Percentiles rank a stretch among this genome's conserved stretches.
These are phyloP conservation scores for Suhomyces chickasaworum DNA, from an alignment of 1,139 yeast species.

Conservation along the genomic window DNA sequence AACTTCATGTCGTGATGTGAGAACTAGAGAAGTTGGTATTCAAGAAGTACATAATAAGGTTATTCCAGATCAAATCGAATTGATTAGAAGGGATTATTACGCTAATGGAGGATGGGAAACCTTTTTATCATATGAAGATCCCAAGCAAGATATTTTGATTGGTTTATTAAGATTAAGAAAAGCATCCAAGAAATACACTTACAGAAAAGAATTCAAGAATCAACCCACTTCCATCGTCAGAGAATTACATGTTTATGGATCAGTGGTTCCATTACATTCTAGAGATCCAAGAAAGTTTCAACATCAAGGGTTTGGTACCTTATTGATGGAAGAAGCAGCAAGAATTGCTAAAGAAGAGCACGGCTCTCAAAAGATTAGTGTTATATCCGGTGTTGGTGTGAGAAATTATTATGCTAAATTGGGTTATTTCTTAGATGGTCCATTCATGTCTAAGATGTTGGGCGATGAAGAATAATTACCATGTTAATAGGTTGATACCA, in stretches of 20 bases:
- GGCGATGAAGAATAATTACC: slow-evolving; percentile 16
- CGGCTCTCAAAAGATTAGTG: slow-evolving; percentile 87
- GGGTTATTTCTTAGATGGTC: slow-evolving; percentile 93
- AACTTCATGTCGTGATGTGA: slow-evolving; percentile 93
- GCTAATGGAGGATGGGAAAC: slow-evolving; percentile 99
- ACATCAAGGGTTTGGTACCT: slow-evolving; percentile 98
- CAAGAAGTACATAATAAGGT: slow-evolving; percentile 98
- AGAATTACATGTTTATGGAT: slow-evolving; percentile 95
- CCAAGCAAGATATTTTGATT: slow-evolving; percentile 91
- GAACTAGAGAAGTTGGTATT: slow-evolving; percentile 98
- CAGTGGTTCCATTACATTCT: slow-evolving; percentile 96
- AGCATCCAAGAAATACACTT: slow-evolving; percentile 87
- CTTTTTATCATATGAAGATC: slow-evolving; percentile 93
- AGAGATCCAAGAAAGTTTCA: slow-evolving; percentile 97
- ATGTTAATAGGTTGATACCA: not conserved
- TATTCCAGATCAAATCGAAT: slow-evolving; percentile 94
- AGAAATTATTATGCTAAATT: slow-evolving; percentile 90
- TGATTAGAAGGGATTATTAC: slow-evolving; percentile 90
- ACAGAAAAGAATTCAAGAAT: slow-evolving; percentile 78
- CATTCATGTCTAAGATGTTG: slow-evolving; percentile 80
- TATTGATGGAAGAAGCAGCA: slow-evolving; percentile 97
- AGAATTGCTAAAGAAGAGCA: slow-evolving; percentile 95
- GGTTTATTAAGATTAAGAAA: slow-evolving; percentile 87
- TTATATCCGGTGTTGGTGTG: slow-evolving; percentile 97
- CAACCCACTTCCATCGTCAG: slow-evolving; percentile 93